Evolutionary conservation across 345 rosid species (phyloP), one percentile per base, ranked within the genome.

Genomic region (Hibiscus syriacus): DNA sequence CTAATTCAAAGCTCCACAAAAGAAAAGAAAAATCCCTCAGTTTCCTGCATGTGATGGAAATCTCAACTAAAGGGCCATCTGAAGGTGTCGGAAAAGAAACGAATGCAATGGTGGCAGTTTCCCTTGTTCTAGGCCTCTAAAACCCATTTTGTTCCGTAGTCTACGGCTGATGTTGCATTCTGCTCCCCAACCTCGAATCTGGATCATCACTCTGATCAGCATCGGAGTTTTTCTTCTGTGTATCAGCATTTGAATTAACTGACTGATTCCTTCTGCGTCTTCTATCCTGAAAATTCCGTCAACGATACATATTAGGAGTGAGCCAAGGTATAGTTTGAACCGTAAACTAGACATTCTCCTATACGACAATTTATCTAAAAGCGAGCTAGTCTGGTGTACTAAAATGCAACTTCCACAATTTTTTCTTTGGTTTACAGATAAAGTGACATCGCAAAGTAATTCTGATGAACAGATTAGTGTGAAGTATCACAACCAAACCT

Each of bases 241-340:
- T 67, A 69, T 87, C 85, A 0, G 78, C 54, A 60, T 79, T 84
- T 17, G 55, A n/a, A 32, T 29, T 50, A 58, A 74, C 78, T 32
- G 81, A 72, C 57, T 73, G 89, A 82, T 67, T 85, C 83, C 80
- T 83, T 54, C 87, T 67, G 41, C 82, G 79, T 74, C 98, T 85
- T 66, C 94, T 82, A 74, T 89, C 92, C 98, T 92, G 80, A 69
- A 75, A 55, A 69, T 50, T 67, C 29, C 55, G 63, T 52, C 69
- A 39, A 55, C n/a, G 20, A 52, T 17, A 26, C 38, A 46, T 17
- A 58, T 59, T 49, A 55, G 19, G 32, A 30, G 55, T 45, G 53
- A 49, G 11, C 22, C 27, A 7, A 29, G 2, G 54, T 61, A 58
- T 53, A 29, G 22, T 38, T 23, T 46, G 13, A 16, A 22, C 17